phyloP scores from a whole-genome alignment of 2,329 filamentous ascomycete species.

The Ceratocystiopsis minuta region DNA sequence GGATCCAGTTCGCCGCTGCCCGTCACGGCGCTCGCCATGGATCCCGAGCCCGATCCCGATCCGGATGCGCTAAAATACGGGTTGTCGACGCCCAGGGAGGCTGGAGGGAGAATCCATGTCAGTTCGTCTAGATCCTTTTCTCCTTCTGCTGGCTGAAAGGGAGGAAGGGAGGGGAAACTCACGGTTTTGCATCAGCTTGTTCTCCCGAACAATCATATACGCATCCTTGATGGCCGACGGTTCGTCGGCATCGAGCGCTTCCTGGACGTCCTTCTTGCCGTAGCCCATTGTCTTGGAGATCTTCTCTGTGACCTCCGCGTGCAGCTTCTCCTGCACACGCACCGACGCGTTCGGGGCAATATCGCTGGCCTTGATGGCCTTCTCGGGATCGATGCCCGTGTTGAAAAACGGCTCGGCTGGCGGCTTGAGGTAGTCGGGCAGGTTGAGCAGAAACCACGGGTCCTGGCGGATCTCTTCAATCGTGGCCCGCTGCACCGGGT shows the following conservation, averaged over 20 bases:
- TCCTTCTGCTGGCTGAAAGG: not conserved
- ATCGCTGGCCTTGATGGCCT: slow-evolving; percentile 67
- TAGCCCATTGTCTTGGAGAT: slow-evolving; percentile 98
- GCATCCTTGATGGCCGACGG: slow-evolving; percentile 98
- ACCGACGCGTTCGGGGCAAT: slow-evolving; percentile 64
- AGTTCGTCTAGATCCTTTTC: not conserved
- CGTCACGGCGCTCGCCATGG: slow-evolving; percentile 33
- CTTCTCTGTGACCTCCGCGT: slow-evolving; percentile 84
- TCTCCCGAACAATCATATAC: slow-evolving; percentile 93
- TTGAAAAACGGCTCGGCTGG: slow-evolving; percentile 85
- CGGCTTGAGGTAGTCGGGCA: slow-evolving; percentile 72
- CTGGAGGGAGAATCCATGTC: not conserved
- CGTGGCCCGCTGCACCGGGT: slow-evolving; percentile 83
- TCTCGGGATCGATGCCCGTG: slow-evolving; percentile 84
- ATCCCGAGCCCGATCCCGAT: slow-evolving; percentile 33
- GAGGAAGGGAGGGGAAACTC: slow-evolving; percentile 28
- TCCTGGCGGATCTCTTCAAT: slow-evolving; percentile 87
- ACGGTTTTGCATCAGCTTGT: slow-evolving; percentile 96
- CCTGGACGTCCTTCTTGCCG: slow-evolving; percentile 82
- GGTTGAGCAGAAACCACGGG: slow-evolving; percentile 78
- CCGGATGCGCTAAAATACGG: slow-evolving; percentile 25
- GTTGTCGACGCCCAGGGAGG: slow-evolving; percentile 28
- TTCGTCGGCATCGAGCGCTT: slow-evolving; percentile 78
- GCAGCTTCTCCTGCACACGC: slow-evolving; percentile 72
- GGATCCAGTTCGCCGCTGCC: slow-evolving; percentile 15